Base-by-base conservation (phyloP, 2,329 filamentous ascomycete genomes). In the Sclerotinia glacialis region DNA sequence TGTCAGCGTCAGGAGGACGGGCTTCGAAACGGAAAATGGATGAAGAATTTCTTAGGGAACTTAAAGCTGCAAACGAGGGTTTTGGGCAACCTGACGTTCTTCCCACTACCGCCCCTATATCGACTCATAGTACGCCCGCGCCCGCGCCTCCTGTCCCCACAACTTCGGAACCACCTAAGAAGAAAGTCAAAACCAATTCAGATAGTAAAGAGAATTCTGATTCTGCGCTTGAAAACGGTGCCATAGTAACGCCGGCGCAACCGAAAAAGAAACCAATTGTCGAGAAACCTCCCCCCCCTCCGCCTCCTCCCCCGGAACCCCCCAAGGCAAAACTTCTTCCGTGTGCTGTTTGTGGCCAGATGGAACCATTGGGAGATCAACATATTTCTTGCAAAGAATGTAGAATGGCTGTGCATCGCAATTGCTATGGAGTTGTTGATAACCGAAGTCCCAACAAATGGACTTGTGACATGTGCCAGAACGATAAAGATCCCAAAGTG, bases 401-500 rank as follows among this genome's bases (percentile, higher is more conserved):
- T 77, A 89, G 92, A 64, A 80, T 99, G 78, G 93, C 93, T 4
- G 94, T 98, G 31, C 95, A 99, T 78, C 89, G 91, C 64, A 87
- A 87, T 69, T 99, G 95, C 78, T 99, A 98, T 76, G 95, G 95
- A n/a, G 83, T 98, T 42, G 71, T 85, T 49, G 87, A 89, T 60
- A 79, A 78, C 66, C 86, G 91, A 52, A 84, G 83, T 64, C 84
- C 86, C 42, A 85, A 83, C 54, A 96, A 96, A 78, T 99, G 95
- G 95, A 86, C 89, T 50, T 99, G 95, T 78, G 95, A 98, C 78
- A 96, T 93, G 85, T 99, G 95, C 78, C 83, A 88, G 47, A 99
- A 99, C 75, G 95, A 99, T 76, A 92, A 93, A 77, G 94, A 89
- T 74, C 93, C 94, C 6, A 88, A 92, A 71, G 89, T 96, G 54